Conservation (phyloP, 73 alveolate genomes). For the Tetrahymena borealis region DNA sequence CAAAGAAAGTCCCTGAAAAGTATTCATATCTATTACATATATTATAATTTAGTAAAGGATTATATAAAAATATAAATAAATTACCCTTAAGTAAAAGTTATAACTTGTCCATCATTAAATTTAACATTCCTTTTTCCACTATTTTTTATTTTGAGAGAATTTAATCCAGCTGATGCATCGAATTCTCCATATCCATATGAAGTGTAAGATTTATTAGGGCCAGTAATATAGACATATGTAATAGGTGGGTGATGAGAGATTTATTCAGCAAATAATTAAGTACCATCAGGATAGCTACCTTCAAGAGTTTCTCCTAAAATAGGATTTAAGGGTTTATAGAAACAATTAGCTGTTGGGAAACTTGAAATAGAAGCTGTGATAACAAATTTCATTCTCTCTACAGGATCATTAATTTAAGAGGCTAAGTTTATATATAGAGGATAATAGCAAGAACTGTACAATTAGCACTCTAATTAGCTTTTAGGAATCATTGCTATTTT, state of each 20-base stretch:
- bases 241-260: constrained; percentile 89
- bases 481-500: not conserved
- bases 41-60: not conserved
- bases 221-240: constrained; percentile 19
- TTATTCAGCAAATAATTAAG: constrained; percentile 79
- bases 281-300: constrained; percentile 82
- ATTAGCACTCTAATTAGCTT: not conserved
- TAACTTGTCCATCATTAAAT: constrained; percentile 7
- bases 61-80: not conserved
- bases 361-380: constrained; percentile 41
- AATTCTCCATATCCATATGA: constrained; percentile 1
- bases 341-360: constrained; percentile 38
- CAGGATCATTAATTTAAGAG: constrained; percentile 49
- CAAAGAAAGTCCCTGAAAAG: constrained; percentile 48
- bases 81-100: constrained; percentile 5
- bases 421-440: constrained; percentile 58
- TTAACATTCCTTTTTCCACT: constrained; percentile 3
- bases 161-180: constrained; percentile 10
- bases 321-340: constrained; percentile 80
- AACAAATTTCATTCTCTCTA: constrained; percentile 51
- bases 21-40: not conserved
- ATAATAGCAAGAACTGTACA: not conserved
- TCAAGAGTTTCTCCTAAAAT: constrained; percentile 88
- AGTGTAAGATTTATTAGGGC: constrained; percentile 10
- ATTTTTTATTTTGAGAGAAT: constrained; percentile 14